These are phyloP conservation scores for Cucumis cinereus DNA, from an alignment of 306 rosid species.

Conservation along the genomic window DNA sequence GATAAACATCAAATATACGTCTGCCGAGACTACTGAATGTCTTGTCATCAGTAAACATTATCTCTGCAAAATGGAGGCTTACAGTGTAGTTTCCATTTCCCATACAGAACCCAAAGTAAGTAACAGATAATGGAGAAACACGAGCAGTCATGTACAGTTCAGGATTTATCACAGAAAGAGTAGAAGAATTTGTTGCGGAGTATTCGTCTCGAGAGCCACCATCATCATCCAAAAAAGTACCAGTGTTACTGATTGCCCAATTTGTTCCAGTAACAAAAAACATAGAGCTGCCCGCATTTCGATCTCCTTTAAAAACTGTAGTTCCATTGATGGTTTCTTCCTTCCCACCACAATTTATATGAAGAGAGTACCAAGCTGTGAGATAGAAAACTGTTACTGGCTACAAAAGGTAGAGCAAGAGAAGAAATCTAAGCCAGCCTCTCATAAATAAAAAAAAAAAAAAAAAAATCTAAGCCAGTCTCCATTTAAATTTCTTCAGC, in stretches of 20 bases:
- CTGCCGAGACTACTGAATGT: constrained; percentile 16
- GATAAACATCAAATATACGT: constrained; percentile 23
- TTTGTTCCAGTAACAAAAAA: constrained; percentile 10
- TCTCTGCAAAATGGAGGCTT: constrained; percentile 29
- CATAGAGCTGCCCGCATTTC: constrained; percentile 12
- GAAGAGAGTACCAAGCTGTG: constrained; percentile 34
- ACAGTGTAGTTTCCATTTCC: constrained; percentile 25
- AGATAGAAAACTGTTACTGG: background rate
- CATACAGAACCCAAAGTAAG: constrained; percentile 22
- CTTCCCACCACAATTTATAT: constrained; percentile 52
- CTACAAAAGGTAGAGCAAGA: background rate
- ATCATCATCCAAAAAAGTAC: constrained; percentile 29
- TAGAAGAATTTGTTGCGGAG: constrained; percentile 10
- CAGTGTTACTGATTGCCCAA: constrained; percentile 49
- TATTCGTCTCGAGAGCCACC: background rate
- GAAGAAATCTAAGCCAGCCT: too few species aligned
- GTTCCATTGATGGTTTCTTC: constrained; percentile 1
- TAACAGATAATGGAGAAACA: constrained; percentile 24
- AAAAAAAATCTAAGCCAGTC: background rate
- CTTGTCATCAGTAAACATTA: constrained; percentile 10
- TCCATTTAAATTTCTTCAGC: background rate
- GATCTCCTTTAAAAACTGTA: constrained; percentile 30
- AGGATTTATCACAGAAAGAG: constrained; percentile 18
- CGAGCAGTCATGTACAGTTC: constrained; percentile 32
- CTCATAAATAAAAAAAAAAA: too few species aligned